Evolutionary conservation across 1,284 basidiomycete species (phyloP), one percentile per base, ranked within the genome.

Genomic region (Fistulina hepatica): DNA sequence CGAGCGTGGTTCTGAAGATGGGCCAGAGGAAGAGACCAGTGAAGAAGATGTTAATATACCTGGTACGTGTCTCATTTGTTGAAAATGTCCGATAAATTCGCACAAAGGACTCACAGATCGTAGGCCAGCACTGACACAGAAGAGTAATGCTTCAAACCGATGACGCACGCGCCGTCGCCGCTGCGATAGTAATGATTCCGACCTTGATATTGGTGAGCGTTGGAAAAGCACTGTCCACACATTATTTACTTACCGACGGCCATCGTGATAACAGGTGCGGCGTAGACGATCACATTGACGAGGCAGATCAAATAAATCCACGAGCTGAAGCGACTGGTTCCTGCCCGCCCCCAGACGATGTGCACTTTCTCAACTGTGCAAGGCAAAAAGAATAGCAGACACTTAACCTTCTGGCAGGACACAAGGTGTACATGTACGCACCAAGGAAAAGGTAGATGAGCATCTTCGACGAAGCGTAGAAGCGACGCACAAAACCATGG

Each of bases 1-100:
- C 52, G 40, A 61, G 53, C 13, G 54, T 49, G 4, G 56, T 53
- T 13, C 58, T 54, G 21, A 60, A 46, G 4, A 75, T 52, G 0
- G 71, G 71, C 52, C 59, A 61, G 11, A 71, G 45, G 51, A 73
- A 73, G 11, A 70, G 57, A 3, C 44, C 44, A 2, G 68, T 70
- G 25, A 72, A 53, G 41, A 64, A 52, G 19, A 65, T 32, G 44
- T 63, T 68, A 47, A 68, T 54, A 43, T 55, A 52, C 2, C 61
- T 64, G 40, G 16, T 19, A 6, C n/a, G 6, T 6, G 21, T 22
- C 6, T 7, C n/a, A n/a, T n/a, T n/a, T n/a, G n/a, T n/a, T n/a
- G n/a, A n/a, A 2, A 9, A 3, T 13, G 15, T 7, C 2, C 13
- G 20, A 17, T 11, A 22, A 7, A 19, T 19, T 25, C n/a, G 9